Evolutionary conservation across 805 yeast genomes (phyloP).

Genomic region (Saturnispora halmiae): DNA sequence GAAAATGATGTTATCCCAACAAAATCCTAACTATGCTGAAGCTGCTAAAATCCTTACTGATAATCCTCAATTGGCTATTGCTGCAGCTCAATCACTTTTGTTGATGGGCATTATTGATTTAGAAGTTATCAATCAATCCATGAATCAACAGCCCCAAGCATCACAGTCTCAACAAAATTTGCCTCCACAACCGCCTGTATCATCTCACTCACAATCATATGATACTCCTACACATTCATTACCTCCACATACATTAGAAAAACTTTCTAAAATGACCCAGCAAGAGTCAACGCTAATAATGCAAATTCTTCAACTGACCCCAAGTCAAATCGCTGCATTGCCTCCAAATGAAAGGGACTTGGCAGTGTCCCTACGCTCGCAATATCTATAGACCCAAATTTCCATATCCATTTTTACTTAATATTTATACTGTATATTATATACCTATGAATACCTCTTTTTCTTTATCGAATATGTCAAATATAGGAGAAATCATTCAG

Average conservation of each 20-base stretch:
- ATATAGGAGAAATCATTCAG: background rate
- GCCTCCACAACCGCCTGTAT: slow-evolving; percentile 6
- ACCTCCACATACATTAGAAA: slow-evolving; percentile 40
- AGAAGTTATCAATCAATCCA: slow-evolving; percentile 54
- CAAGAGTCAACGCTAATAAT: slow-evolving; percentile 51
- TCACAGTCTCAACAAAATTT: too few species aligned
- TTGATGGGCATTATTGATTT: slow-evolving; percentile 70
- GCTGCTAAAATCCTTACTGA: slow-evolving; percentile 45
- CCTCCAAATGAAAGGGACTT: slow-evolving; percentile 45
- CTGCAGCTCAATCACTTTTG: slow-evolving; percentile 65
- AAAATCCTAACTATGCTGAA: slow-evolving; percentile 40
- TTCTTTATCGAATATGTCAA: slow-evolving; percentile 1
- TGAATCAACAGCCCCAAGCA: slow-evolving; percentile 24
- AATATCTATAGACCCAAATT: slow-evolving; percentile 39
- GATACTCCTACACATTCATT: slow-evolving; percentile 18
- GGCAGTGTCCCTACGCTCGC: slow-evolving; percentile 47
- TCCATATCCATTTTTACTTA: background rate
- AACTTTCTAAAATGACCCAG: slow-evolving; percentile 42
- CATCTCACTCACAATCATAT: slow-evolving; percentile 14
- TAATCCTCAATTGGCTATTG: slow-evolving; percentile 49
- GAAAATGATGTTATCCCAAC: slow-evolving; percentile 46
- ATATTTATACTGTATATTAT: background rate
- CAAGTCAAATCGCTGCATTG: slow-evolving; percentile 39
- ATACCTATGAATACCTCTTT: background rate
- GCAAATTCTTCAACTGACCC: slow-evolving; percentile 42